Conservation (phyloP, 2,329 filamentous ascomycete genomes). For the Sclerotinia sclerotiorum region DNA sequence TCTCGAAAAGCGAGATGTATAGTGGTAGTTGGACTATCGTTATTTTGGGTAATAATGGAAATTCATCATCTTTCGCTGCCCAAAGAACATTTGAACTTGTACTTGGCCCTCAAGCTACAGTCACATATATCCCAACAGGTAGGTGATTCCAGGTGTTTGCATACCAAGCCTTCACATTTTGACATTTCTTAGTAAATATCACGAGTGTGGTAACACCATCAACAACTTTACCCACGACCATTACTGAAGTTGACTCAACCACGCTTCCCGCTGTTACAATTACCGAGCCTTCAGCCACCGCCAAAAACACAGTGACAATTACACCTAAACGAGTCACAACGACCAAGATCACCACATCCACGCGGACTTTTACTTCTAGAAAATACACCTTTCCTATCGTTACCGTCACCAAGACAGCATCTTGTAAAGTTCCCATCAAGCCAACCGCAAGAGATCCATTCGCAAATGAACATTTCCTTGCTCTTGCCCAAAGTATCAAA, state of each 20-base stretch:
- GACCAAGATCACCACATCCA: conserved; percentile 5
- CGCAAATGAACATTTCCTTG: conserved; percentile 7
- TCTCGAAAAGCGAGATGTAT: conserved; percentile 19
- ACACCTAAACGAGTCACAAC: conserved; percentile 9
- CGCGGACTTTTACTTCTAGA: conserved; percentile 9
- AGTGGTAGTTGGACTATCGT: conserved; percentile 21
- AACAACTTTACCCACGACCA: conserved; percentile 3
- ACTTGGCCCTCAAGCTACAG: conserved; percentile 16
- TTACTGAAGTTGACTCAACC: neutral
- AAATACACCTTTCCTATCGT: conserved; percentile 13
- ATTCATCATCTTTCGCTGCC: conserved; percentile 17
- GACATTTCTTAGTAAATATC: conserved; percentile 18
- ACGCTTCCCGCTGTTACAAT: conserved; percentile 8
- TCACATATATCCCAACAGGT: conserved; percentile 19
- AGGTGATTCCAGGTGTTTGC: neutral
- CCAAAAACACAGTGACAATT: conserved; percentile 9
- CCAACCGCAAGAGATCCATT: conserved; percentile 12
- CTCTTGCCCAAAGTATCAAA: conserved; percentile 19
- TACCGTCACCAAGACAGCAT: conserved; percentile 15
- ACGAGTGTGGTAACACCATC: conserved; percentile 18
- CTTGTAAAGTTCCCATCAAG: conserved; percentile 8
- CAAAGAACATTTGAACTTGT: conserved; percentile 20
- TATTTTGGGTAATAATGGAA: conserved; percentile 19
- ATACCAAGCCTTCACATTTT: neutral
- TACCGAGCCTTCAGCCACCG: conserved; percentile 12